phyloP scores from a whole-genome alignment of 176 grass and related monocot species.

The Cenchrus fungigraminus region DNA sequence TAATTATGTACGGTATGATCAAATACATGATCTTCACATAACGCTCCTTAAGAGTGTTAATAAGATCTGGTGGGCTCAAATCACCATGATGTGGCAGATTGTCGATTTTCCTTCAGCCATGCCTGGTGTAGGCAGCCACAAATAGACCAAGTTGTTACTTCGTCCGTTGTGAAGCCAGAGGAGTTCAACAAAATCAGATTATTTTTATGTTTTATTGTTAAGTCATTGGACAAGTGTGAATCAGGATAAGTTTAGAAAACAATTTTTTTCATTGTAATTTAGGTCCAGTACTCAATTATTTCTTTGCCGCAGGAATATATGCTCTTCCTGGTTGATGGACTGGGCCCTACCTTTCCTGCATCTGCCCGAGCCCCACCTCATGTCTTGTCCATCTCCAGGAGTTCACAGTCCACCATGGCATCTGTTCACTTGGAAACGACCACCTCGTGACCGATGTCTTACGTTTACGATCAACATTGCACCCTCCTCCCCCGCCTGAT shows the following conservation, averaged over 20 bases:
- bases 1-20: not conserved
- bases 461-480: conserved; percentile 78
- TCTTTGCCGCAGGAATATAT: conserved; percentile 99
- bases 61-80: not conserved
- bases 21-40: conserved; percentile 2
- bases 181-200: conserved; percentile 43
- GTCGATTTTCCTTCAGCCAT: conserved; percentile 15
- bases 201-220: conserved; percentile 50
- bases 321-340: conserved; percentile 91
- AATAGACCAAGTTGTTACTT: conserved; percentile 22
- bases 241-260: conserved; percentile 65
- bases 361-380: conserved; percentile 74
- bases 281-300: conserved; percentile 93
- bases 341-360: conserved; percentile 86
- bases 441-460: conserved; percentile 75
- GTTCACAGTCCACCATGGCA: conserved; percentile 67
- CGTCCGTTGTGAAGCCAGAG: conserved; percentile 20
- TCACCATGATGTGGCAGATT: conserved; percentile 5
- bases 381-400: conserved; percentile 84
- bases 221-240: conserved; percentile 51
- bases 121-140: not conserved
- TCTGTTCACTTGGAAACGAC: conserved; percentile 79
- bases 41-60: not conserved
- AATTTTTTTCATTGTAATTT: conserved; percentile 66
- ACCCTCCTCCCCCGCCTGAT: conserved; percentile 52